Base-by-base conservation (phyloP, 164 flowering plant genomes). In the Platanus orientalis region DNA sequence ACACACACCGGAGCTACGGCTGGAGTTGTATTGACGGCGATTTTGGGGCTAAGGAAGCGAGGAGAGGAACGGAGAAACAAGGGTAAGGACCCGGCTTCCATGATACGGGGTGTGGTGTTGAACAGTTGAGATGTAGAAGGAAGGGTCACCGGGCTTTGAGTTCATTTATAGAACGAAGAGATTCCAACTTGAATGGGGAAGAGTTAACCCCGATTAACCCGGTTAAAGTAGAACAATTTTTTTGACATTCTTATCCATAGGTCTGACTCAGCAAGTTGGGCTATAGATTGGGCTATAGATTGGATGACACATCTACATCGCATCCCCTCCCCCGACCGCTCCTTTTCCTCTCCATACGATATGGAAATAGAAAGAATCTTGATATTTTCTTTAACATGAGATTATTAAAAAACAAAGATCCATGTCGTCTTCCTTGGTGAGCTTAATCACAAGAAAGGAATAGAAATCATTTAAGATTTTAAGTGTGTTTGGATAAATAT, bases 1-100 rank as follows among this genome's bases (percentile, higher is more conserved):
- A 58, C 53, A 20, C 3, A 14, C 27, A 51, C 21, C 26, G 47
- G 5, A 42, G 57, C 10, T n/a, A 2, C 1, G 13, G 65, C 6
- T 7, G 69, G 17, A 24, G 71, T 6, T 4, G 57, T 0, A 17
- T 34, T 1, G 63, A 52, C 7, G 32, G 36, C 3, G 47, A 40
- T 36, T 30, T 56, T 29, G 2, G 27, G 54, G 29, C 44, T 29
- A 42, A 57, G 9, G 27, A 62, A 25, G 0, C 23, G 30, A 17
- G 45, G 27, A 1, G 72, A 34, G 42, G 49, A 47, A 44, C 30
- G 28, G 19, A 48, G 25, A 21, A 61, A 56, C 7, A 63, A 2
- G 36, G 70, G 56, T 9, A 70, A 64, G 12, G 72, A 61, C 12
- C 65, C 47, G 44, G 68, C 51, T 39, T 67, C 64, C 73, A 69